phyloP scores from a whole-genome alignment of 202 grass and related monocot species.

The Zoysia matrella region DNA sequence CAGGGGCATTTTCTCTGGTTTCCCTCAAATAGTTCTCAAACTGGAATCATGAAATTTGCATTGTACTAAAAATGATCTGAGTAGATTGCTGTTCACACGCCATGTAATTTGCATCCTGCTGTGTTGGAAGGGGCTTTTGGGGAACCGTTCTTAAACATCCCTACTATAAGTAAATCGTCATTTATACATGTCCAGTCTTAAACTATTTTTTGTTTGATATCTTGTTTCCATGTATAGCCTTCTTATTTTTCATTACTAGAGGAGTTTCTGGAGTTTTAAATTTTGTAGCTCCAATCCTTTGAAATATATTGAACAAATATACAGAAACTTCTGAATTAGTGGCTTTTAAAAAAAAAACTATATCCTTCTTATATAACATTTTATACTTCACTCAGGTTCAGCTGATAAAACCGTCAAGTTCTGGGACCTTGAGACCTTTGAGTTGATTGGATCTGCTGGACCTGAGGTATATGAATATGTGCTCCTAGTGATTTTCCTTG shows the following conservation, averaged over 20 bases:
- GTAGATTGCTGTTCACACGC: background rate
- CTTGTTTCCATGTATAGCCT: conserved; percentile 11
- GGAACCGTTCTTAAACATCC: background rate
- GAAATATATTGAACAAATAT: background rate
- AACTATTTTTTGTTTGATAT: conserved; percentile 9
- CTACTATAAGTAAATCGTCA: background rate
- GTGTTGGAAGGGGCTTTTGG: background rate
- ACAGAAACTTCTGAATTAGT: conserved; percentile 16
- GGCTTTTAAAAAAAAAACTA: conserved; percentile 14
- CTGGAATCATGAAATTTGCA: background rate
- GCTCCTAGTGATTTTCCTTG: background rate
- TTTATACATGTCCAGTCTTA: conserved; percentile 4
- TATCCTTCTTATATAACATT: background rate
- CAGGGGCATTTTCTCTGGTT: background rate
- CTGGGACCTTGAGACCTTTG: conserved; percentile 99
- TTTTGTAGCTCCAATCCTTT: conserved; percentile 11
- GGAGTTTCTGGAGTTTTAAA: background rate
- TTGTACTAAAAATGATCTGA: background rate
- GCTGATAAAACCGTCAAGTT: conserved; percentile 98
- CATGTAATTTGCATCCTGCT: background rate
- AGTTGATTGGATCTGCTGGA: conserved; percentile 93
- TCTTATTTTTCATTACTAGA: background rate
- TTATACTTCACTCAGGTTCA: conserved; percentile 67
- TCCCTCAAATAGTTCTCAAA: background rate
- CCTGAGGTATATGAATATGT: conserved; percentile 66